These are phyloP conservation scores for Hymenoscyphus fraxineus DNA, from an alignment of 2,329 filamentous ascomycete species.

Conservation along the genomic window DNA sequence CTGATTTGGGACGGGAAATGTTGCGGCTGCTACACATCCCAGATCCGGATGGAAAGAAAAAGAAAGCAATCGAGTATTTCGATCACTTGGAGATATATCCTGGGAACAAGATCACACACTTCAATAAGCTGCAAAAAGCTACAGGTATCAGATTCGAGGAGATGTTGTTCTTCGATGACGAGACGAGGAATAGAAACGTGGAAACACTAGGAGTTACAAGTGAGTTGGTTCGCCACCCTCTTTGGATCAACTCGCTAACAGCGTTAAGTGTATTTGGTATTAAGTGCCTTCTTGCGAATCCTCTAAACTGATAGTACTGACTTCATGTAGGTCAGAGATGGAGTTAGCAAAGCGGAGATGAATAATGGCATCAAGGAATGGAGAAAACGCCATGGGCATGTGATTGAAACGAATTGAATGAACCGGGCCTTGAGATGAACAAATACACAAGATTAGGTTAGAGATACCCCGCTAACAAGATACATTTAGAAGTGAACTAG, in stretches of 20 bases:
- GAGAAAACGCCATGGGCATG: conserved; percentile 55
- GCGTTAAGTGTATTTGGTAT: conserved; percentile 75
- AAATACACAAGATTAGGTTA: background rate
- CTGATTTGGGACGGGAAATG: conserved; percentile 76
- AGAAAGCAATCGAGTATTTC: conserved; percentile 54
- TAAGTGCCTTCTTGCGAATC: background rate
- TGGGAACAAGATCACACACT: conserved; percentile 80
- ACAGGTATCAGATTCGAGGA: conserved; percentile 72
- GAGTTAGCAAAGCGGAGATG: conserved; percentile 71
- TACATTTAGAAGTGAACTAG: too few species aligned
- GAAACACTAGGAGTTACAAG: conserved; percentile 59
- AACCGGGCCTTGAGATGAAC: background rate
- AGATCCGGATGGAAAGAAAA: conserved; percentile 32
- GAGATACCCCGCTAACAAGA: background rate
- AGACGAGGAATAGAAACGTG: conserved; percentile 80
- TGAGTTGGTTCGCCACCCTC: background rate
- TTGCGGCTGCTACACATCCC: conserved; percentile 66
- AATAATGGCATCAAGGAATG: conserved; percentile 77
- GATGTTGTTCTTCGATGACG: conserved; percentile 96
- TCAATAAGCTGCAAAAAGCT: conserved; percentile 66
- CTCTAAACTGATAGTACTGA: background rate
- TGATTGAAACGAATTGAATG: background rate
- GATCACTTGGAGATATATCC: conserved; percentile 68
- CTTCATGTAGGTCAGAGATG: conserved; percentile 48
- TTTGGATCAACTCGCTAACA: background rate